phyloP scores from a whole-genome alignment of 148 eudicot genomes.

The Linanthus parryae region DNA sequence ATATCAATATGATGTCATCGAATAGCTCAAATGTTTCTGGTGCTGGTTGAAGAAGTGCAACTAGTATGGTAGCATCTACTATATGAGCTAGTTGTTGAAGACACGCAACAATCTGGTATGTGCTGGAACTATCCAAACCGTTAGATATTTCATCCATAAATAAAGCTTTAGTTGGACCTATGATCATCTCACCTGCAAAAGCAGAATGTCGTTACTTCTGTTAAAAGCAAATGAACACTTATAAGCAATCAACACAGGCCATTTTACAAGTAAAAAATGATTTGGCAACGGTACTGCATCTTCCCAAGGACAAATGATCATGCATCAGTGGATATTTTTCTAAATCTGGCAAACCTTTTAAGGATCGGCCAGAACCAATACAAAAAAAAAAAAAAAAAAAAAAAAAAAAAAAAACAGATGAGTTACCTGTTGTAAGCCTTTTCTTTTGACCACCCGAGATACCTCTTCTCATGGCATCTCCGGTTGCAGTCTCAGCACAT shows the following conservation, averaged over 20 bases:
- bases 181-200: conserved; percentile 68
- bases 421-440: too few relatives aligned
- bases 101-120: conserved; percentile 53
- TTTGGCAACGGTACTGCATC: not conserved
- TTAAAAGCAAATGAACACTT: too few relatives aligned
- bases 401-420: too few relatives aligned
- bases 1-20: conserved; percentile 50
- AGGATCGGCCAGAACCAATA: too few relatives aligned
- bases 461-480: too few relatives aligned
- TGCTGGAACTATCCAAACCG: conserved; percentile 70
- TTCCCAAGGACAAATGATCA: too few relatives aligned
- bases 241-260: not conserved
- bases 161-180: conserved; percentile 57
- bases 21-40: conserved; percentile 64
- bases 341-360: too few relatives aligned
- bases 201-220: conserved; percentile 1
- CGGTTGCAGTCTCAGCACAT: too few relatives aligned
- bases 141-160: conserved; percentile 77
- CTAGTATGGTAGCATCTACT: conserved; percentile 49
- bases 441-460: too few relatives aligned
- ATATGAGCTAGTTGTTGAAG: conserved; percentile 61
- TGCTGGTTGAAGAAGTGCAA: conserved; percentile 70
- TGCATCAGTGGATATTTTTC: too few relatives aligned
- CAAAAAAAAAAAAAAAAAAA: too few relatives aligned
- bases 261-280: not conserved